Evolutionary conservation across 2,329 filamentous ascomycete species (phyloP).

Genomic region (Xylaria polymorpha): DNA sequence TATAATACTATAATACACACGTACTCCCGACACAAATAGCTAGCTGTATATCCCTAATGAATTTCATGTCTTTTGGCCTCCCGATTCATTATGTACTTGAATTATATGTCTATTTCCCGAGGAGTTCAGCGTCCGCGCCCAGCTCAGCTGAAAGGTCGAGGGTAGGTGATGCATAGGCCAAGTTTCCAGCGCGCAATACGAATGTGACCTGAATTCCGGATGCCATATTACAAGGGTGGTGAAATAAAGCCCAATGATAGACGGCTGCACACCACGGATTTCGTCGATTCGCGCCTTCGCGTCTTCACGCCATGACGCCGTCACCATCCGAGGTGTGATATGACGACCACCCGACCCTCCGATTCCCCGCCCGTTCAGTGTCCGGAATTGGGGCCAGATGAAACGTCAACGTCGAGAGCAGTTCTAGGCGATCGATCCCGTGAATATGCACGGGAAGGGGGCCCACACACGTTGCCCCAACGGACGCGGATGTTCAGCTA

Average conservation of each 20-base stretch:
- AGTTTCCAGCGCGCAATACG: not conserved
- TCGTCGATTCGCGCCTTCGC: constrained; percentile 20
- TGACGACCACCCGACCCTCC: constrained; percentile 27
- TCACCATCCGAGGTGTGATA: constrained; percentile 12
- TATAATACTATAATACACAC: not conserved
- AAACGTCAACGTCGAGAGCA: not conserved
- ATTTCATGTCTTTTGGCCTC: not conserved
- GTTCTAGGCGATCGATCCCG: not conserved
- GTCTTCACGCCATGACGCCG: constrained; percentile 14
- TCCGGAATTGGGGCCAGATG: not conserved
- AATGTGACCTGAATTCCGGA: not conserved
- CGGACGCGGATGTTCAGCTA: not conserved
- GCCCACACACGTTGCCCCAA: not conserved
- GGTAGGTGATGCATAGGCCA: not conserved
- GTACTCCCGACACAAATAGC: not conserved
- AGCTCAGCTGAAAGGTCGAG: too few relatives aligned
- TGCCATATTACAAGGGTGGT: not conserved
- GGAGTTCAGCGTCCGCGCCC: too few relatives aligned
- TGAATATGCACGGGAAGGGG: not conserved
- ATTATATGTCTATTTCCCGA: too few relatives aligned
- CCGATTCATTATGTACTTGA: not conserved
- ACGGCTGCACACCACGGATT: not conserved
- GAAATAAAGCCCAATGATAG: not conserved
- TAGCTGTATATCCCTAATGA: not conserved
- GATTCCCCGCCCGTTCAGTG: constrained; percentile 4